Conservation (phyloP, 441 rosid genomes). For the Gossypium aridum region DNA sequence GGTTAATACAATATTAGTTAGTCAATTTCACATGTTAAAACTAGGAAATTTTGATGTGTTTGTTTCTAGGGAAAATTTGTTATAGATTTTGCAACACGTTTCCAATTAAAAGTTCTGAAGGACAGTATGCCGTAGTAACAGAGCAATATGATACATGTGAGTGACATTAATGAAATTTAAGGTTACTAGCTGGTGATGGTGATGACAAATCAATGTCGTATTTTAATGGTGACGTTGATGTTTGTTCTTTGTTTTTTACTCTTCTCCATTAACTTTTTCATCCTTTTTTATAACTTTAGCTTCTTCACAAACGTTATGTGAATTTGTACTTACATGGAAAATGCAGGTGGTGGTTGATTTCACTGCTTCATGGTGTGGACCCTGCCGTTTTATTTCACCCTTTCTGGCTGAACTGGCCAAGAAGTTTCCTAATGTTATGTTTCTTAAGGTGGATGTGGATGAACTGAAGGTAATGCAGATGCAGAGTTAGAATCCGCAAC, state of each 20-base stretch:
- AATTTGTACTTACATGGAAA: background rate
- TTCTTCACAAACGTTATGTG: background rate
- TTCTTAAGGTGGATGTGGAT: constrained; percentile 86
- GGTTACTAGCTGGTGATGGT: background rate
- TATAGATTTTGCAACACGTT: background rate
- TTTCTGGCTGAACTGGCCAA: constrained; percentile 73
- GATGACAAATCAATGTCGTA: background rate
- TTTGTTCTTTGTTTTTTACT: background rate
- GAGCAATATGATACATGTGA: background rate
- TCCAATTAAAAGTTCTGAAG: background rate
- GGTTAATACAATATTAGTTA: background rate
- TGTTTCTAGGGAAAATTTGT: background rate
- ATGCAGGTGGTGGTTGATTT: constrained; percentile 74
- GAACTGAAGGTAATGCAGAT: constrained; percentile 52
- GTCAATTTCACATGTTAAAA: no score
- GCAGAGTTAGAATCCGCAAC: background rate
- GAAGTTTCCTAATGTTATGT: constrained; percentile 50
- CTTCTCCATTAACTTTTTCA: background rate
- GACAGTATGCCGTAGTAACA: background rate
- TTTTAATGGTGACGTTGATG: background rate
- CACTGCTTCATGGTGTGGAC: constrained; percentile 93
- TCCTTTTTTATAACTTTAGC: background rate
- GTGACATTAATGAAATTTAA: background rate
- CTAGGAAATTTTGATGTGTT: background rate
- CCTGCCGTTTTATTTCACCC: constrained; percentile 82